Evolutionary conservation across 1,139 yeast species (phyloP).

Genomic region (Starmera stellimalicola): DNA sequence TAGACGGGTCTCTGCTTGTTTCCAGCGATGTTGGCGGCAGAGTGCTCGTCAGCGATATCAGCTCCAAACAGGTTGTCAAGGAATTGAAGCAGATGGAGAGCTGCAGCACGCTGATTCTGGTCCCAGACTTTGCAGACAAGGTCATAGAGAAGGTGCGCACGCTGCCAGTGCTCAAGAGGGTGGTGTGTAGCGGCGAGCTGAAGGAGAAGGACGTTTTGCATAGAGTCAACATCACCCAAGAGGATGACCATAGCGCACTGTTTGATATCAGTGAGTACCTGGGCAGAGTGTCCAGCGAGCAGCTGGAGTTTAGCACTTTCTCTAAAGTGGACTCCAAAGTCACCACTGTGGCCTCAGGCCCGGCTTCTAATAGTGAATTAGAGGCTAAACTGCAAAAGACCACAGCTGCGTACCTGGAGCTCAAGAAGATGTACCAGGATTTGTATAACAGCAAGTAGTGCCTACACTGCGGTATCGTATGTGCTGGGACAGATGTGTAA

Average conservation of each 20-base stretch:
- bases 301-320: conserved; percentile 37
- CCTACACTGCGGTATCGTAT: too few relatives aligned
- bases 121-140: conserved; percentile 15
- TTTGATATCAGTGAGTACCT: conserved; percentile 35
- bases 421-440: conserved; percentile 53
- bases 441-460: conserved; percentile 27
- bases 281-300: conserved; percentile 38
- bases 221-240: conserved; percentile 28
- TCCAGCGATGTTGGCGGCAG: conserved; percentile 71
- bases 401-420: conserved; percentile 47
- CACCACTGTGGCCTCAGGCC: conserved; percentile 10
- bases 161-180: conserved; percentile 52
- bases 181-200: conserved; percentile 33
- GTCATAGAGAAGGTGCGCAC: conserved; percentile 15
- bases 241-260: conserved; percentile 12
- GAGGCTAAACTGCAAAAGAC: conserved; percentile 40
- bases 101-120: conserved; percentile 19
- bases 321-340: conserved; percentile 31
- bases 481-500: too few relatives aligned
- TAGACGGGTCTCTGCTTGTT: conserved; percentile 67
- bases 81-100: conserved; percentile 43
- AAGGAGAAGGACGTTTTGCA: conserved; percentile 40
- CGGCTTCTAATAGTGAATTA: conserved; percentile 22
- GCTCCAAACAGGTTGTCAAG: conserved; percentile 68
- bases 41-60: conserved; percentile 60